Conservation (phyloP, 2,329 filamentous ascomycete species). For the Venturia effusa region DNA sequence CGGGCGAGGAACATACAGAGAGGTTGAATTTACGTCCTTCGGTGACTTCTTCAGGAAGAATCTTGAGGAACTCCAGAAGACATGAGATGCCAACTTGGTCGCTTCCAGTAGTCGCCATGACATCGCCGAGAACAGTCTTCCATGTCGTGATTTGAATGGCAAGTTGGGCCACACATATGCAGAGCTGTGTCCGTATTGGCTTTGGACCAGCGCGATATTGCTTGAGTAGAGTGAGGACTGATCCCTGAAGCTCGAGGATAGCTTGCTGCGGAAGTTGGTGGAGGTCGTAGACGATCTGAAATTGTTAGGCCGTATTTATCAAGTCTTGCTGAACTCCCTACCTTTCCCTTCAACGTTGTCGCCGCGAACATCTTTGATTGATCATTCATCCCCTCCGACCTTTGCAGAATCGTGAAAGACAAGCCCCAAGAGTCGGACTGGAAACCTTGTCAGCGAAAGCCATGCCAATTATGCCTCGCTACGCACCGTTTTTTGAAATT, state of each 20-base stretch:
- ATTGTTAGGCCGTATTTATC: constrained; percentile 5
- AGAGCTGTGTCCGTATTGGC: constrained; percentile 71
- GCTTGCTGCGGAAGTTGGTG: constrained; percentile 72
- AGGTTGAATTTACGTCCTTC: constrained; percentile 99
- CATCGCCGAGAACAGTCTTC: constrained; percentile 81
- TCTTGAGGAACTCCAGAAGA: constrained; percentile 90
- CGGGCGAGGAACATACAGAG: constrained; percentile 62
- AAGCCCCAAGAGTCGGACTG: constrained; percentile 86
- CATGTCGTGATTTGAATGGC: constrained; percentile 94
- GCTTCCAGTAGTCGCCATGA: constrained; percentile 67
- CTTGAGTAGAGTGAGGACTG: constrained; percentile 71
- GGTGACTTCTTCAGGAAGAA: constrained; percentile 96
- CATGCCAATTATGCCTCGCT: constrained; percentile 4
- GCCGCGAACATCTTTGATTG: constrained; percentile 93
- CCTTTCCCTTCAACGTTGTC: constrained; percentile 96
- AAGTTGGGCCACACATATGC: constrained; percentile 85
- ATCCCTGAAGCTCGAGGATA: constrained; percentile 67
- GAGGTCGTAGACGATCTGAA: constrained; percentile 93
- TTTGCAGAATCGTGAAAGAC: constrained; percentile 77
- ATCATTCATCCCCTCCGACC: constrained; percentile 53
- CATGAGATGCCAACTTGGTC: constrained; percentile 71
- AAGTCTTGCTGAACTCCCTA: constrained; percentile 31
- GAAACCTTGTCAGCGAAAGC: constrained; percentile 15
- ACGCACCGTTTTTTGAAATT: constrained; percentile 95
- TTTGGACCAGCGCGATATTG: constrained; percentile 73